A percentile compares a stretch with the other conserved stretches of the same genome.
Conservation (phyloP, 192 early-diverging fungal species). For the Physocladia obscura region DNA sequence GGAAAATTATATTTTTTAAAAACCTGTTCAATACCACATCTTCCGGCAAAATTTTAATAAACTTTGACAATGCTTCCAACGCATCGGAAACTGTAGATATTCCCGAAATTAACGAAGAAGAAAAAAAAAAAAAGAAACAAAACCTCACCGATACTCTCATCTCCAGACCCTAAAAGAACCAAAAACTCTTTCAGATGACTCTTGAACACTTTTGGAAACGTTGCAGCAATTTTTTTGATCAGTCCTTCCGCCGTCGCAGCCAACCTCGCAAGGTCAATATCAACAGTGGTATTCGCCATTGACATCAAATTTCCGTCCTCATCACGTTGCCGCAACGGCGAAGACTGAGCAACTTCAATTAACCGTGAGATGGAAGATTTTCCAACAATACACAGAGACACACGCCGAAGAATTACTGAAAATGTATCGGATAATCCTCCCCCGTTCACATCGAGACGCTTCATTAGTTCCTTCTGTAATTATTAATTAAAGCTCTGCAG, state of each 20-base stretch:
- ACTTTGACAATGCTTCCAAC: constrained; percentile 67
- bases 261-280: constrained; percentile 4
- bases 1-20: constrained; percentile 22
- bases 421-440: constrained; percentile 68
- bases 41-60: constrained; percentile 66
- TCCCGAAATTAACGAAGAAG: neutral
- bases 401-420: constrained; percentile 68
- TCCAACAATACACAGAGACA: constrained; percentile 74
- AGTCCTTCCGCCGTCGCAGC: constrained; percentile 50
- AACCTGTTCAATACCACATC: constrained; percentile 45
- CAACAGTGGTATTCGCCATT: constrained; percentile 15
- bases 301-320: constrained; percentile 22
- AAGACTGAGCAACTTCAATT: constrained; percentile 41
- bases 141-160: constrained; percentile 43
- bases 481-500: no score
- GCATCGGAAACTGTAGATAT: constrained; percentile 40
- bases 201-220: constrained; percentile 63
- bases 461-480: constrained; percentile 64
- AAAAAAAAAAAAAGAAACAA: neutral
- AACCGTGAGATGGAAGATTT: constrained; percentile 63
- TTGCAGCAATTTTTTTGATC: constrained; percentile 51
- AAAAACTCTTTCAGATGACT: constrained; percentile 54
- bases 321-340: neutral
- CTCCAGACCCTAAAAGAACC: constrained; percentile 38
- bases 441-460: constrained; percentile 64